Percentiles rank a stretch among this genome's conserved stretches.
Conservation (phyloP, 164 flowering plant genomes). For the Aristolochia contorta region DNA sequence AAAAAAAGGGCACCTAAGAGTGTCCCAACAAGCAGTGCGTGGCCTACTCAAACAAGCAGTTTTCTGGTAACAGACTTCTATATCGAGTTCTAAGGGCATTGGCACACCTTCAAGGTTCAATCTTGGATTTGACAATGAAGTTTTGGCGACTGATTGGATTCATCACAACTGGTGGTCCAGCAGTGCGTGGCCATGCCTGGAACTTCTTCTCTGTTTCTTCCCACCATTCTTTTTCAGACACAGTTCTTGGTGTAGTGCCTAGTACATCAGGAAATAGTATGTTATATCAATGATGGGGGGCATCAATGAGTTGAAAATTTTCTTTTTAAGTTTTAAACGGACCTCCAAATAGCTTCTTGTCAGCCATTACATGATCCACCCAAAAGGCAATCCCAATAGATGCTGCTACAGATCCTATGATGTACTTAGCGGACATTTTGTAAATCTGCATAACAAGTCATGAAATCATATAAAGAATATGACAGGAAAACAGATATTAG, state of each 20-base stretch:
- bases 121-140: slow-evolving; percentile 33
- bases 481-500: too few relatives aligned
- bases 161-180: slow-evolving; percentile 60
- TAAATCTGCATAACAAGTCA: slow-evolving; percentile 24
- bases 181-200: slow-evolving; percentile 58
- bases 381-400: slow-evolving; percentile 24
- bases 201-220: slow-evolving; percentile 53
- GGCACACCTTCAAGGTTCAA: slow-evolving; percentile 12
- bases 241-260: slow-evolving; percentile 77
- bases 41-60: too few relatives aligned
- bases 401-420: slow-evolving; percentile 24
- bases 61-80: too few relatives aligned
- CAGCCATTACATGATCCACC: slow-evolving; percentile 23
- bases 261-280: slow-evolving; percentile 1
- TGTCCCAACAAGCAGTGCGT: too few relatives aligned
- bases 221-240: slow-evolving; percentile 61
- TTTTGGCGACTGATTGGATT: slow-evolving; percentile 60
- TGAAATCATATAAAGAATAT: neutral
- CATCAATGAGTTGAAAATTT: neutral
- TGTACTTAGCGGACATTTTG: slow-evolving; percentile 17
- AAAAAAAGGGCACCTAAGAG: too few relatives aligned
- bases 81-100: too few relatives aligned
- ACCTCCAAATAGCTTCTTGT: slow-evolving; percentile 59
- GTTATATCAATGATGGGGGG: neutral
- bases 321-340: neutral